Percentiles rank a stretch among this genome's conserved stretches.
These are phyloP conservation scores for Poa annua DNA, from an alignment of 176 grass and related monocot genomes.

Conservation along the genomic window DNA sequence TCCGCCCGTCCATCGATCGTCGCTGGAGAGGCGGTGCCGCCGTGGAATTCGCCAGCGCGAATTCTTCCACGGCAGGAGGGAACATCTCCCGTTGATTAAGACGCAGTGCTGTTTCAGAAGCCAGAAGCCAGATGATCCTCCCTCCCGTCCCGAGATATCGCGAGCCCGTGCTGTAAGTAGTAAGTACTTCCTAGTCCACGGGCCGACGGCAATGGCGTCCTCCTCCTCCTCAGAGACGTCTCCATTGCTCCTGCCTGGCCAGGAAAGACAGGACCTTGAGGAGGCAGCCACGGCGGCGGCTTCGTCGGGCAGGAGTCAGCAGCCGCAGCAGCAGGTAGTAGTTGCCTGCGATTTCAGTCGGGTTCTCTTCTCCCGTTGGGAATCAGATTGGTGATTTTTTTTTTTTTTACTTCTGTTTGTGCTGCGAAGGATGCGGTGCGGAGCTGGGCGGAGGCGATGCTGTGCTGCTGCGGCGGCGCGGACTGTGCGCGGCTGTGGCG, in stretches of 20 bases:
- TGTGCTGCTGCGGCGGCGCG: conserved; percentile 52
- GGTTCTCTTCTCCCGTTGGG: too few relatives aligned
- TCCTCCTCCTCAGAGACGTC: conserved; percentile 18
- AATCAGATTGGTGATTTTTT: conserved; percentile 17
- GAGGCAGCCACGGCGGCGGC: conserved; percentile 32
- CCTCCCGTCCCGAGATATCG: background rate
- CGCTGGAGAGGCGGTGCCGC: too few relatives aligned
- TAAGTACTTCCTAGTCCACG: background rate
- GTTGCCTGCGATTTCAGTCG: too few relatives aligned
- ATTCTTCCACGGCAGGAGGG: background rate
- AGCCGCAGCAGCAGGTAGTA: conserved; percentile 1
- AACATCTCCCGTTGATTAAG: background rate
- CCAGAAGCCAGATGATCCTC: background rate
- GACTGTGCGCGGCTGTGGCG: conserved; percentile 65
- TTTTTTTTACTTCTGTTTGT: background rate
- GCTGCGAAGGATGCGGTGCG: conserved; percentile 40
- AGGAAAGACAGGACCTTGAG: background rate
- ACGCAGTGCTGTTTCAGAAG: background rate
- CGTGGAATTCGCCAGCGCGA: background rate
- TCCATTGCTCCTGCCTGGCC: background rate
- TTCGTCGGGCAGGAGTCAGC: conserved; percentile 36
- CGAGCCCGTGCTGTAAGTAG: background rate
- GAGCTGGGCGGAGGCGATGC: conserved; percentile 61
- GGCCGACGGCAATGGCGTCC: conserved; percentile 22
- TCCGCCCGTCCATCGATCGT: background rate